A percentile compares a stretch with the other conserved stretches of the same genome.
These are phyloP conservation scores for Hericium erinaceus DNA, from an alignment of 768 basidiomycete species.

Conservation along the genomic window DNA sequence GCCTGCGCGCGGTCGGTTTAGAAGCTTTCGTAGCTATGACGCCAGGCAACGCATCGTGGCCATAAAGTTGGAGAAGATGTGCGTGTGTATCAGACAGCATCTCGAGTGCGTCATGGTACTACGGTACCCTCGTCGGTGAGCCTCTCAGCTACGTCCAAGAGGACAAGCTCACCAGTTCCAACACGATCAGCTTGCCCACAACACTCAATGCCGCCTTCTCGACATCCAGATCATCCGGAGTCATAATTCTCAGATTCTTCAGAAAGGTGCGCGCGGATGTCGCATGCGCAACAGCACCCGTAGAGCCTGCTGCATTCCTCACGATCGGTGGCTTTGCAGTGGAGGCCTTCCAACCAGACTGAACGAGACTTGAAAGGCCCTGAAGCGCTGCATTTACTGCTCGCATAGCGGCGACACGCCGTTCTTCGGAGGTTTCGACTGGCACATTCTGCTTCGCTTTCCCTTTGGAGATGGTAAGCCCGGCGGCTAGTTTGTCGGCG, in stretches of 20 bases:
- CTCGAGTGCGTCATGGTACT: constrained; percentile 46
- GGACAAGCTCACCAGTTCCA: constrained; percentile 55
- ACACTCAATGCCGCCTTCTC: constrained; percentile 68
- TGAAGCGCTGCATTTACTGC: constrained; percentile 56
- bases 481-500: constrained; percentile 17
- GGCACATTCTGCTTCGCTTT: constrained; percentile 3
- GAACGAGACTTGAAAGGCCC: constrained; percentile 37
- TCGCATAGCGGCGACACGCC: constrained; percentile 39
- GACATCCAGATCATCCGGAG: constrained; percentile 46
- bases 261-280: constrained; percentile 38
- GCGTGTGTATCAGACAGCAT: constrained; percentile 39
- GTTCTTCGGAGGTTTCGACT: neutral
- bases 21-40: neutral
- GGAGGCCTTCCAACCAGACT: constrained; percentile 51
- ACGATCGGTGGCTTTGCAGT: constrained; percentile 19
- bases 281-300: constrained; percentile 26
- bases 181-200: constrained; percentile 51
- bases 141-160: too few species aligned
- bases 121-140: neutral
- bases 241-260: constrained; percentile 33
- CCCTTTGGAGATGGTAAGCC: constrained; percentile 18
- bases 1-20: constrained; percentile 5
- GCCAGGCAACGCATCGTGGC: neutral
- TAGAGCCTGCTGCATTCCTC: constrained; percentile 17
- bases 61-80: constrained; percentile 28